A percentile compares a stretch with the other conserved stretches of the same genome.
These are phyloP conservation scores for Aspergillus hiratsukae DNA, from an alignment of 2,329 filamentous ascomycete species.

Conservation along the genomic window DNA sequence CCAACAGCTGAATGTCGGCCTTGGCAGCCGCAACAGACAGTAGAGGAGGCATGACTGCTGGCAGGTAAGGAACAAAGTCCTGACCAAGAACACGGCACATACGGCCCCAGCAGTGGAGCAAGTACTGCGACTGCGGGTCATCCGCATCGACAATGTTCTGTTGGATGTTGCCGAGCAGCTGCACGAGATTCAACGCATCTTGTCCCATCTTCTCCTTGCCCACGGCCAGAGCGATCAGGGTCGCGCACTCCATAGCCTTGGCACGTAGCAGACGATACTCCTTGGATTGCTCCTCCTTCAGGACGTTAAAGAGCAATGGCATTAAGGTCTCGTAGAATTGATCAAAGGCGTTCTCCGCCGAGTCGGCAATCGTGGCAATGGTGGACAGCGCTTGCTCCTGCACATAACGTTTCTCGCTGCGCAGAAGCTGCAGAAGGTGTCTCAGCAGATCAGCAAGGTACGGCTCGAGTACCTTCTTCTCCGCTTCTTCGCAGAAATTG, in stretches of 20 bases:
- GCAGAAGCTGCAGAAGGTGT: slow-evolving; percentile 79
- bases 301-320: slow-evolving; percentile 85
- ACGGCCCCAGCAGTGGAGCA: slow-evolving; percentile 97
- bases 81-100: slow-evolving; percentile 93
- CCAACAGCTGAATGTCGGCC: slow-evolving; percentile 92
- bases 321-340: slow-evolving; percentile 96
- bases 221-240: slow-evolving; percentile 86
- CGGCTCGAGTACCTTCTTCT: slow-evolving; percentile 84
- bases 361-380: slow-evolving; percentile 98
- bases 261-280: slow-evolving; percentile 86
- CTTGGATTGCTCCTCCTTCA: slow-evolving; percentile 86
- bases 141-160: slow-evolving; percentile 81
- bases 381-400: slow-evolving; percentile 97
- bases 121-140: slow-evolving; percentile 92
- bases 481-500: slow-evolving; percentile 98
- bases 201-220: slow-evolving; percentile 86
- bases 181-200: slow-evolving; percentile 82
- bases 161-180: slow-evolving; percentile 83
- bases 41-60: slow-evolving; percentile 89
- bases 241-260: slow-evolving; percentile 99
- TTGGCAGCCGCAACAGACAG: slow-evolving; percentile 89
- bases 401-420: slow-evolving; percentile 90
- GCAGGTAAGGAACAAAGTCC: slow-evolving; percentile 89
- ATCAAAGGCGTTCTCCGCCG: slow-evolving; percentile 87
- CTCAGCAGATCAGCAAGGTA: slow-evolving; percentile 85